Evolutionary conservation across 1,284 basidiomycete genomes (phyloP).

Genomic region (Afroboletus lepidellus): DNA sequence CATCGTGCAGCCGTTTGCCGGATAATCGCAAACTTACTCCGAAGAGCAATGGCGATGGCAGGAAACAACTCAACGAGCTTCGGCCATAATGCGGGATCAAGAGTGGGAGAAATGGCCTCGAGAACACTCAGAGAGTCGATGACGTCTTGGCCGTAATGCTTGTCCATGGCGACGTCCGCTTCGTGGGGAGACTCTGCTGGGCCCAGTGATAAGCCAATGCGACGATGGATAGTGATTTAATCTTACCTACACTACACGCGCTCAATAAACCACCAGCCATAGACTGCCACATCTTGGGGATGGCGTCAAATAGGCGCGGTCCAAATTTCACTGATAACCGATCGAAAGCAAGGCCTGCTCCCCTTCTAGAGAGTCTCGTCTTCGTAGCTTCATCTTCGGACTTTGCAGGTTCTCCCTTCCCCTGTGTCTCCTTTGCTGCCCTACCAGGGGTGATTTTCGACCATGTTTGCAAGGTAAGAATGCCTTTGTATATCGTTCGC

Average conservation of each 20-base stretch:
- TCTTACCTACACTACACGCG: conserved; percentile 65
- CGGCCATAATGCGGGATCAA: conserved; percentile 71
- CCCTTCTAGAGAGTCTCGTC: conserved; percentile 68
- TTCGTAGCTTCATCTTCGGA: conserved; percentile 53
- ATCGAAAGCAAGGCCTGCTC: conserved; percentile 83
- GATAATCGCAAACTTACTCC: conserved; percentile 86
- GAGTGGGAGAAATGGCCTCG: conserved; percentile 75
- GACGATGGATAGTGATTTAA: not conserved
- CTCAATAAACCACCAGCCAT: conserved; percentile 79
- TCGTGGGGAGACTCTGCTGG: conserved; percentile 50
- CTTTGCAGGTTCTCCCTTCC: conserved; percentile 40
- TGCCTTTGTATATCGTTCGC: conserved; percentile 64
- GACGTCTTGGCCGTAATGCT: conserved; percentile 83
- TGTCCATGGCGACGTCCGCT: conserved; percentile 63
- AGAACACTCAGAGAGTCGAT: conserved; percentile 93
- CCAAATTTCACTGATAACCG: conserved; percentile 82
- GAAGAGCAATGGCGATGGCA: conserved; percentile 71
- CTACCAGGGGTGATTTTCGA: conserved; percentile 30
- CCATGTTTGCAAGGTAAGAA: conserved; percentile 68
- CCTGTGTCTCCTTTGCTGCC: conserved; percentile 50
- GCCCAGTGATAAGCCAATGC: conserved; percentile 10
- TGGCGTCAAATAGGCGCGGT: conserved; percentile 63
- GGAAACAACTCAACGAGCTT: conserved; percentile 77
- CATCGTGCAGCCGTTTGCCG: conserved; percentile 85
- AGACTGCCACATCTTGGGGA: conserved; percentile 94